Base-by-base conservation (phyloP, 2,329 filamentous ascomycete species). In the Penicillium sp. region DNA sequence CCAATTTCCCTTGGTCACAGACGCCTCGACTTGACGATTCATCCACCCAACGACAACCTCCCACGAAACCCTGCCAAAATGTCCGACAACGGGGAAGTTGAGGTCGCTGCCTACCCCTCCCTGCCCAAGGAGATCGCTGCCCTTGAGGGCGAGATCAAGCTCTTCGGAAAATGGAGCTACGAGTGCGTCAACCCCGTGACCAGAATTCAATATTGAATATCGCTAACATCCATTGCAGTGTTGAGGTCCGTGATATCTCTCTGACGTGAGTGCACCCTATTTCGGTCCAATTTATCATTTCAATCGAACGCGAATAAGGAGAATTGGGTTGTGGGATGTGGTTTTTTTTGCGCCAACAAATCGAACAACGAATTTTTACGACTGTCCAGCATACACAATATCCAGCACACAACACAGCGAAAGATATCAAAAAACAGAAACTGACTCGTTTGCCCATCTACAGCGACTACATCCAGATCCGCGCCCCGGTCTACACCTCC, bases 391-490 rank as follows among this genome's bases (percentile, higher is more conserved):
- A 42, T 27, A 35, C 29, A 31, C 29, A 27, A 27, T 21, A 39
- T 26, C 8, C 48, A 50, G 33, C 29, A 24, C 19, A 50, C 16
- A 24, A 43, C 49, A 39, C 21, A 22, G 11, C 44, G 16, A 26
- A 27, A 16, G 21, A 33, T 13, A 31, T 29, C 9, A 39, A 52
- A 31, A 58, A 59, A 59, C 54, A 59, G 62, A 53, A 69, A 65
- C 73, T 76, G 65, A 76, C 69, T 57, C 55, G 59, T 60, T 54
- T 60, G 39, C 39, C 39, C 33, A n/a, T 57, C 55, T 69, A 75
- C 76, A 99, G 95, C 86, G 95, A 99, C 82, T 99, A 99, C 87
- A 95, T 99, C 81, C 95, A 97, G 84, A 96, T 99, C 86, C 92
- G 95, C 81, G 89, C 93, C 73, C 95, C 95, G 75, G 95, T 98